Evolutionary conservation across 768 basidiomycete genomes (phyloP), one percentile per base, ranked within the genome.

Genomic region (Naematelia aurantialba): DNA sequence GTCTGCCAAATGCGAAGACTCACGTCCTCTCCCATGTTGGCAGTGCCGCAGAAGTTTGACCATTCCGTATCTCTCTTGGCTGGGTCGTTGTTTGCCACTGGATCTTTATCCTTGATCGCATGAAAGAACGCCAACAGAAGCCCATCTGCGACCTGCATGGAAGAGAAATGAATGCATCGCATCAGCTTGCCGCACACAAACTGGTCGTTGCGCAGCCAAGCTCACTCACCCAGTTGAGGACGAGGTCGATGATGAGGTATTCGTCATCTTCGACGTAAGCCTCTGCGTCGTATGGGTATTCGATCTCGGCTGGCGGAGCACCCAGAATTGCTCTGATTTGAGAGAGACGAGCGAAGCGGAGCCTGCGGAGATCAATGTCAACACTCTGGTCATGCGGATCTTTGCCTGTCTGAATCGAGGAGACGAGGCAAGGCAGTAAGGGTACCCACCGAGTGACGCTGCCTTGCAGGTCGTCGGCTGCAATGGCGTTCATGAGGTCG

Each of bases 121-220:
- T 78, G 76, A 56, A 78, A 78, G 64, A 78, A 78, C 3, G 74
- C 76, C 13, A 78, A 63, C 13, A 76, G 56, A 8, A 78, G 14
- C 2, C 76, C 76, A 34, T 75, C 70, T 39, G 73, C 72, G 21
- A 72, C 73, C 75, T 76, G 54, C 13, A 25, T 10, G 27, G 17
- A n/a, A 25, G 21, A 11, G 17, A 11, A n/a, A 14, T 19, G 13
- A 25, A 19, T 52, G 39, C 14, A 44, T 2, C 44, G n/a, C 27
- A 50, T 57, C 25, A 56, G 53, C 42, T 22, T 13, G 8, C 21
- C n/a, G 8, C 21, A 13, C 42, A n/a, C 5, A 10, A n/a, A 24
- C 8, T 13, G 19, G 39, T 46, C 4, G 46, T 47, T 13, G 45
- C 26, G 19, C 12, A 17, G 12, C 11, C 31, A n/a, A 19, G 27